Conservation (phyloP, 805 yeast species). For the Suhomyces emberorum region DNA sequence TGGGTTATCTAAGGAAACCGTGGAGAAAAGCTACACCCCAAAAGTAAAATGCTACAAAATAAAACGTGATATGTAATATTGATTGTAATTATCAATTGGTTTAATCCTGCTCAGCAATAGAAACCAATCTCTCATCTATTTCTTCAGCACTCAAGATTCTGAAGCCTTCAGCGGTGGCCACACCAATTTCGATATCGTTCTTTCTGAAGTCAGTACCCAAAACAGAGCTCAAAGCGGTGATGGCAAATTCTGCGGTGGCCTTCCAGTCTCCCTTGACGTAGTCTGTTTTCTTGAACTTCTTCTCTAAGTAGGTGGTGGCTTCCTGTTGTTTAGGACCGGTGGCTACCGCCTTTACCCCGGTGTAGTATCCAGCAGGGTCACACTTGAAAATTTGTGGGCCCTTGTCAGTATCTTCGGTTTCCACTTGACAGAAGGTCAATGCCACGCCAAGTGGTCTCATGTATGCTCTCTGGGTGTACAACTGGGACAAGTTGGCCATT, state of each 20-base stretch:
- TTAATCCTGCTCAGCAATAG: slow-evolving; percentile 95
- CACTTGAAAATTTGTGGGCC: slow-evolving; percentile 91
- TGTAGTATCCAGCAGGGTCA: slow-evolving; percentile 96
- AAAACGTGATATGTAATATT: too few relatives aligned
- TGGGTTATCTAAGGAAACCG: slow-evolving; percentile 68
- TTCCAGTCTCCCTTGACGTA: slow-evolving; percentile 80
- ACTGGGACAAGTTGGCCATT: slow-evolving; percentile 92
- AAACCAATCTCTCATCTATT: slow-evolving; percentile 88
- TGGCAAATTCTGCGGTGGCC: slow-evolving; percentile 84
- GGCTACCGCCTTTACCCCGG: slow-evolving; percentile 87
- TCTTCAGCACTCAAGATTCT: slow-evolving; percentile 75
- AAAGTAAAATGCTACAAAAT: too few relatives aligned
- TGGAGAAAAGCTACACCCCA: too few relatives aligned
- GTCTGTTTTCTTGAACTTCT: slow-evolving; percentile 73
- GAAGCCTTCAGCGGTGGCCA: slow-evolving; percentile 73
- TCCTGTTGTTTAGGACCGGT: slow-evolving; percentile 98
- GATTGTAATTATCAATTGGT: too few relatives aligned
- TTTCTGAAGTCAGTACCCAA: slow-evolving; percentile 92
- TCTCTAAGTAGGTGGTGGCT: slow-evolving; percentile 84
- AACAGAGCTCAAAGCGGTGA: slow-evolving; percentile 79
- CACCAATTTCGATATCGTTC: slow-evolving; percentile 90
- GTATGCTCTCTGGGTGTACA: slow-evolving; percentile 95
- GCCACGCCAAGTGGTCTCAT: slow-evolving; percentile 98
- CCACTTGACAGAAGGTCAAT: slow-evolving; percentile 76
- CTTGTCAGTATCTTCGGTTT: slow-evolving; percentile 66